These are phyloP conservation scores for Huiozyma naganishii DNA, from an alignment of 805 yeast genomes.

Conservation along the genomic window DNA sequence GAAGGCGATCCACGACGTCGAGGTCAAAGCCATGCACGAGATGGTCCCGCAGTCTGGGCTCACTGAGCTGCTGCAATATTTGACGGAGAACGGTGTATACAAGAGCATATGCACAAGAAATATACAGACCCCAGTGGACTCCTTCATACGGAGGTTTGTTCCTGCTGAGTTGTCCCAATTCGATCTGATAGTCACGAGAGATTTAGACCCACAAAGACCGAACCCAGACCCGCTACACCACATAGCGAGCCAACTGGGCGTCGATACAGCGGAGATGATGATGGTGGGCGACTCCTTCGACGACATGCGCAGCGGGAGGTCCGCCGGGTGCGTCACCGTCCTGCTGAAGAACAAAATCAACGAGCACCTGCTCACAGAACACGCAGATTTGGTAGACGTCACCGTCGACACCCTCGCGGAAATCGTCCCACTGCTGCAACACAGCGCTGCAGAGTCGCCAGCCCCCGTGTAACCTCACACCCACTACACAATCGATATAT, in stretches of 20 bases:
- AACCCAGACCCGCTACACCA: constrained; percentile 51
- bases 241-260: constrained; percentile 40
- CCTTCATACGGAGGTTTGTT: constrained; percentile 37
- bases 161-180: constrained; percentile 29
- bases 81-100: constrained; percentile 27
- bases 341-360: constrained; percentile 45
- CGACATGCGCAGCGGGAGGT: constrained; percentile 52
- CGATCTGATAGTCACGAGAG: constrained; percentile 50
- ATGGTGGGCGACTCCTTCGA: constrained; percentile 72
- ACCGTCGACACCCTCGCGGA: constrained; percentile 14
- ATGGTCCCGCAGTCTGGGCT: constrained; percentile 45
- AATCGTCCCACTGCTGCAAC: constrained; percentile 17
- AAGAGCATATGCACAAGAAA: constrained; percentile 59
- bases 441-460: not conserved
- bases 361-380: constrained; percentile 30
- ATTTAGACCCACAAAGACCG: constrained; percentile 62
- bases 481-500: too few species aligned
- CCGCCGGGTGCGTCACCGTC: constrained; percentile 53
- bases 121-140: constrained; percentile 40
- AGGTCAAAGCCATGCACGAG: constrained; percentile 48
- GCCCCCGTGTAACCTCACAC: not conserved
- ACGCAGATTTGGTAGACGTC: constrained; percentile 20
- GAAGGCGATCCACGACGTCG: constrained; percentile 39
- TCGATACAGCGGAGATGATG: constrained; percentile 36
- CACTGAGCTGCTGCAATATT: constrained; percentile 29